Conservation (phyloP, 768 basidiomycete genomes). For the Lactarius trivialis region DNA sequence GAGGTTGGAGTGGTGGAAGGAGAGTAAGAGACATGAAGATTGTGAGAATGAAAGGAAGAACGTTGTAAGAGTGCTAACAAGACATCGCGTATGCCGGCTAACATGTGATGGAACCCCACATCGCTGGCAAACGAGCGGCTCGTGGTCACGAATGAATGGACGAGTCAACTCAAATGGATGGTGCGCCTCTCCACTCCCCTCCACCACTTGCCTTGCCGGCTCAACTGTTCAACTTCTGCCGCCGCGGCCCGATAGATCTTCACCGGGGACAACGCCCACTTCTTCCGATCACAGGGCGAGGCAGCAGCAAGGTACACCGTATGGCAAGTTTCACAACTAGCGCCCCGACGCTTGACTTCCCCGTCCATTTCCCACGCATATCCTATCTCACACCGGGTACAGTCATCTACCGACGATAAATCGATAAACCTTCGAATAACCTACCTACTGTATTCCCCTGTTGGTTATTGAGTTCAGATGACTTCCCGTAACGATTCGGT, state of each 20-base stretch:
- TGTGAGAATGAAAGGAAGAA: neutral
- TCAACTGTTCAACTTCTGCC: neutral
- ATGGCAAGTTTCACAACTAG: too few species aligned
- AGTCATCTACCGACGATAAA: neutral
- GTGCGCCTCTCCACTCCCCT: neutral
- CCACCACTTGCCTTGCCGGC: neutral
- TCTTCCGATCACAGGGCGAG: too few species aligned
- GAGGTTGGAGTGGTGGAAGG: slow-evolving; percentile 9
- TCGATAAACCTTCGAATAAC: too few species aligned
- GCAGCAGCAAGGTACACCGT: neutral
- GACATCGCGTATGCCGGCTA: neutral
- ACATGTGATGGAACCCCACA: neutral
- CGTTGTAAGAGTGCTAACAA: neutral
- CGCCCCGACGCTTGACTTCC: too few species aligned
- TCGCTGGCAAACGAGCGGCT: neutral
- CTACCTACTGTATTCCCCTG: neutral
- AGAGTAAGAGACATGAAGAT: slow-evolving; percentile 16
- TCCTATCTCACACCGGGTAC: neutral
- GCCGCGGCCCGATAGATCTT: neutral
- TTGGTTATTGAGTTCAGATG: too few species aligned
- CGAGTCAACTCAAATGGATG: neutral
- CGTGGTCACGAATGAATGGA: neutral
- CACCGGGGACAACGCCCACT: neutral
- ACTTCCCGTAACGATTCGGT: too few species aligned
- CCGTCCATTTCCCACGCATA: neutral